phyloP scores from a whole-genome alignment of 78 protist genomes.

The Pigoraptor vietnamica region DNA sequence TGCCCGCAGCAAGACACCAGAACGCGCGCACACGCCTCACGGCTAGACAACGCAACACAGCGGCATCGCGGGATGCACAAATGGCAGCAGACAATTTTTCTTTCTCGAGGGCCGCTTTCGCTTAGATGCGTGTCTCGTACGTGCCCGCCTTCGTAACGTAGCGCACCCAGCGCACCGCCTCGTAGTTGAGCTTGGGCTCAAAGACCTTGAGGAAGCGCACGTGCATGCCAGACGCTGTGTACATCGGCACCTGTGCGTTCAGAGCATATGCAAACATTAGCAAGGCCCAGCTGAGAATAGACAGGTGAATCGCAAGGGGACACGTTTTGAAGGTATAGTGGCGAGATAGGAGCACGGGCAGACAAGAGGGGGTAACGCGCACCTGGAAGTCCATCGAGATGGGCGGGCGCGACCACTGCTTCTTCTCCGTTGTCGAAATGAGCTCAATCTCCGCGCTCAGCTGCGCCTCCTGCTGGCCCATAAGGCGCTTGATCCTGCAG shows the following conservation, averaged over 20 bases:
- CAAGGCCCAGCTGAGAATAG: too few relatives aligned
- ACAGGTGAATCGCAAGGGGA: too few relatives aligned
- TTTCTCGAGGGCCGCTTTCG: too few relatives aligned
- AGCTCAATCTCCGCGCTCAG: constrained; percentile 83
- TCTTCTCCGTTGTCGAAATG: constrained; percentile 44
- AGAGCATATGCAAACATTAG: too few relatives aligned
- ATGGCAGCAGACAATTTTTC: background rate
- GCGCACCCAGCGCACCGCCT: constrained; percentile 94
- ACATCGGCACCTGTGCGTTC: constrained; percentile 93
- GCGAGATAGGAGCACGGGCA: background rate
- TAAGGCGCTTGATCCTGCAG: constrained; percentile 10
- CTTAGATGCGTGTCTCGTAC: constrained; percentile 79
- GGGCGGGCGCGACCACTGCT: constrained; percentile 91
- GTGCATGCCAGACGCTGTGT: constrained; percentile 91
- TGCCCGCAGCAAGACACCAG: too few relatives aligned
- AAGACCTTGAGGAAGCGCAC: constrained; percentile 90
- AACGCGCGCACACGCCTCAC: too few relatives aligned
- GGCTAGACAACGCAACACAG: too few relatives aligned
- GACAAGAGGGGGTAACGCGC: background rate
- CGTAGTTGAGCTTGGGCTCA: constrained; percentile 48
- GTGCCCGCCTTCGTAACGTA: constrained; percentile 92
- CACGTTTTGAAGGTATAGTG: too few relatives aligned
- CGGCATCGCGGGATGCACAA: too few relatives aligned
- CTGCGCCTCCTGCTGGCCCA: constrained; percentile 26
- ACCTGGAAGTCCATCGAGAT: constrained; percentile 89